Percentiles rank a stretch among this genome's conserved stretches.
These are phyloP conservation scores for Sphagnum tenellum DNA, from an alignment of 225 moss, liverwort and hornwort genomes.

Conservation along the genomic window DNA sequence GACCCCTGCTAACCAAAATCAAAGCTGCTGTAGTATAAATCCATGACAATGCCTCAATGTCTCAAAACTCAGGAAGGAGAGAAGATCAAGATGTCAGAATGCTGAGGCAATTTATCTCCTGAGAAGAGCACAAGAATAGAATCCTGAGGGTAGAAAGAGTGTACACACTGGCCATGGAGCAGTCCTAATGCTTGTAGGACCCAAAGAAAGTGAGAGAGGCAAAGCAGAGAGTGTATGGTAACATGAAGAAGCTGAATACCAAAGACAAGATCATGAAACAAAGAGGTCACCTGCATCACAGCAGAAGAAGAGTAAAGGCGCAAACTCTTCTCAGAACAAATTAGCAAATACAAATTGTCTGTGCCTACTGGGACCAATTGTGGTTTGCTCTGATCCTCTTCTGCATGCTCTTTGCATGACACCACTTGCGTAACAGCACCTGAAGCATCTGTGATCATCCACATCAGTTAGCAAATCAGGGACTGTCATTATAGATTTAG, in stretches of 20 bases:
- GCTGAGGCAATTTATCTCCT: too few species aligned
- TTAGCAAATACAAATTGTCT: constrained; percentile 46
- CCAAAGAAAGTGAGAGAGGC: too few species aligned
- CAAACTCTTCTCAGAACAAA: constrained; percentile 67
- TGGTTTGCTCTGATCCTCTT: constrained; percentile 18
- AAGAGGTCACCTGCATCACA: not conserved
- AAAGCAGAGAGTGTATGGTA: too few species aligned
- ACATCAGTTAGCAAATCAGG: not conserved
- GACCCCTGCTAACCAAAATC: constrained; percentile 38
- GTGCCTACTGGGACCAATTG: constrained; percentile 18
- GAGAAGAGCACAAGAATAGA: too few species aligned
- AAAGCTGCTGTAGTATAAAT: not conserved
- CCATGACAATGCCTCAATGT: too few species aligned
- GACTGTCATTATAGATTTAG: not conserved
- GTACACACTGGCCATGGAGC: too few species aligned
- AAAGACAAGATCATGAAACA: not conserved
- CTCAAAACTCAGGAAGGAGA: too few species aligned
- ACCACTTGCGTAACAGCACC: constrained; percentile 34
- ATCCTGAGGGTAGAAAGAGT: too few species aligned
- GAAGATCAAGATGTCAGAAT: too few species aligned
- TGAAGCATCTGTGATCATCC: constrained; percentile 21
- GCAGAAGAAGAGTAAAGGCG: constrained; percentile 50
- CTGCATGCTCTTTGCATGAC: constrained; percentile 11
- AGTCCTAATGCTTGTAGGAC: too few species aligned
- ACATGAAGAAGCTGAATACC: too few species aligned